These are phyloP conservation scores for Notholithocarpus densiflorus DNA, from an alignment of 306 rosid species.

Conservation along the genomic window DNA sequence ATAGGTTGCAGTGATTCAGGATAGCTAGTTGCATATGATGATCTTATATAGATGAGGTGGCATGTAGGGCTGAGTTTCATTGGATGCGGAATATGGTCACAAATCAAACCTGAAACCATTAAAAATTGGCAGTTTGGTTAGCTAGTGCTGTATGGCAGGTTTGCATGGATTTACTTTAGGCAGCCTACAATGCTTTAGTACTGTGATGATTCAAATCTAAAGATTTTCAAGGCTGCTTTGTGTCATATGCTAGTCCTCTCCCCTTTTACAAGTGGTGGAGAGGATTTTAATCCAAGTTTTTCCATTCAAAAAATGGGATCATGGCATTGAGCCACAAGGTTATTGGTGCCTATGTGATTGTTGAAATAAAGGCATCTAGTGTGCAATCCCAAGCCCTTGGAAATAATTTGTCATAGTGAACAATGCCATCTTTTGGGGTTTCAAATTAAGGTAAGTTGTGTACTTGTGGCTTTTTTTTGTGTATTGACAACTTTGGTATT, in stretches of 20 bases:
- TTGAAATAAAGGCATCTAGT: background rate
- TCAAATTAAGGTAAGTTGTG: background rate
- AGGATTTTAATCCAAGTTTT: too few relatives aligned
- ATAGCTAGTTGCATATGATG: background rate
- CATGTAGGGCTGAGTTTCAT: background rate
- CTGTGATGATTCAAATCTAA: too few relatives aligned
- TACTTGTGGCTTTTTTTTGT: background rate
- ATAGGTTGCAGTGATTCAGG: background rate
- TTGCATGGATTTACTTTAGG: too few relatives aligned
- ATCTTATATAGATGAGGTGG: background rate
- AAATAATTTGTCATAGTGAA: background rate
- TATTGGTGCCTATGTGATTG: background rate
- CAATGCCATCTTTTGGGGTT: background rate
- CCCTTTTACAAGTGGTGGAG: too few relatives aligned
- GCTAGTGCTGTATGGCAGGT: background rate
- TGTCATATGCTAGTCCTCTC: too few relatives aligned
- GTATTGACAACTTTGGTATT: background rate
- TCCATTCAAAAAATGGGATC: background rate
- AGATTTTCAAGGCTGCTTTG: too few relatives aligned
- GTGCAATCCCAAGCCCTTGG: too few relatives aligned
- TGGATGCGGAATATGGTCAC: background rate
- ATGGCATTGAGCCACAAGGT: background rate
- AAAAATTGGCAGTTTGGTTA: background rate
- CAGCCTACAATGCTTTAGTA: too few relatives aligned
- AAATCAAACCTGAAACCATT: background rate